Percentiles rank a stretch among this genome's conserved stretches.
Evolutionary conservation across 2,329 filamentous ascomycete genomes (phyloP).

Genomic region (Trichoderma sp.): DNA sequence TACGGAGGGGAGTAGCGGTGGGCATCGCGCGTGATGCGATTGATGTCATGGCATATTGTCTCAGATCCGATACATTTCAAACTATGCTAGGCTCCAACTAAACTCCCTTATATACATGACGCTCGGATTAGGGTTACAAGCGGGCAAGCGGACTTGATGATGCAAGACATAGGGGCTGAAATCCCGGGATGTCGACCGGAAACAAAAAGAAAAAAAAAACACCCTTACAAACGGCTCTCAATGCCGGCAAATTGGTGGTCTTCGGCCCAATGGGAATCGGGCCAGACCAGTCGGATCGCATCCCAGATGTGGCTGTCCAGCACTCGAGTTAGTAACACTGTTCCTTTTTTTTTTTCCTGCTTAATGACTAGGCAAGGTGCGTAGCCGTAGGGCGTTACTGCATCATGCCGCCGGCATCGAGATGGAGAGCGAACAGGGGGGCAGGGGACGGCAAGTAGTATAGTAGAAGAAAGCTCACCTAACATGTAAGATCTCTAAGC

Average conservation of each 20-base stretch:
- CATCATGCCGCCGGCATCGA: not conserved
- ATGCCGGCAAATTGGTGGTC: slow-evolving; percentile 65
- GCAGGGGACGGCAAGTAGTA: not conserved
- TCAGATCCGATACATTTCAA: slow-evolving; percentile 7
- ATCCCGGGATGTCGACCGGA: not conserved
- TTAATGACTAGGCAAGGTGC: not conserved
- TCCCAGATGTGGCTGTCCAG: slow-evolving; percentile 81
- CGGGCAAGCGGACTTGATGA: not conserved
- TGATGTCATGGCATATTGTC: slow-evolving; percentile 1
- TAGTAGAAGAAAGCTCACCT: slow-evolving; percentile 50
- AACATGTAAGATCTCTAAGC: slow-evolving; percentile 85
- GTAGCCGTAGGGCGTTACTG: not conserved
- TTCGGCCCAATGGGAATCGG: slow-evolving; percentile 78
- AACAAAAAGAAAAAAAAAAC: no score
- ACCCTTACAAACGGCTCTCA: slow-evolving; percentile 72
- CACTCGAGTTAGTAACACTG: slow-evolving; percentile 30
- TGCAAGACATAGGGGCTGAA: not conserved
- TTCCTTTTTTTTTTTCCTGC: not conserved
- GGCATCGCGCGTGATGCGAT: not conserved
- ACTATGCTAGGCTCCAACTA: not conserved
- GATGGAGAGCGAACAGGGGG: not conserved
- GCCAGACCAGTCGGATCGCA: slow-evolving; percentile 87
- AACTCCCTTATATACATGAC: not conserved
- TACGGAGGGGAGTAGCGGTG: no score
- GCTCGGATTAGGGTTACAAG: not conserved